Conservation (phyloP, 2,329 filamentous ascomycete genomes). For the Ophiostoma quercus region DNA sequence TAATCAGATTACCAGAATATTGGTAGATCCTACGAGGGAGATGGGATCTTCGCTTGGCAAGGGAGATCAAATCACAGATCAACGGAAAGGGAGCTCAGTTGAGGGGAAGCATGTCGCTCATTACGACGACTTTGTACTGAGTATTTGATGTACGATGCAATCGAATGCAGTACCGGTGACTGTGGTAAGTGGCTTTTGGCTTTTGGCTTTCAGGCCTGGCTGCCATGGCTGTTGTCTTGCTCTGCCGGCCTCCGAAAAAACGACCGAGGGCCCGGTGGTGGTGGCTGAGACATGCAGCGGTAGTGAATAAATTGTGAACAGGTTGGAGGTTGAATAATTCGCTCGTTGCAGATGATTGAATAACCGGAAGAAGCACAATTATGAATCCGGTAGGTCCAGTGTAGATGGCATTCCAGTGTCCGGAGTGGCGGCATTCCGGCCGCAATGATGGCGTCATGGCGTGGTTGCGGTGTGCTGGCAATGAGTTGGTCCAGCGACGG, state of each 20-base stretch:
- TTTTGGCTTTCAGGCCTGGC: background rate
- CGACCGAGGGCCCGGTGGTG: background rate
- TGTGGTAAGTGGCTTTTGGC: background rate
- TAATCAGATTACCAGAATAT: background rate
- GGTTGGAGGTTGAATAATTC: background rate
- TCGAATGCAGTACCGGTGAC: background rate
- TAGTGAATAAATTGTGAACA: background rate
- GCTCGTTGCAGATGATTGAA: background rate
- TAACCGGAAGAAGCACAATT: background rate
- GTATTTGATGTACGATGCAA: too few relatives aligned
- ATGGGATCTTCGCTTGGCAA: conserved; percentile 9
- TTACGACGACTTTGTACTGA: background rate
- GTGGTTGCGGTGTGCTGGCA: background rate
- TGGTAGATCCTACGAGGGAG: background rate
- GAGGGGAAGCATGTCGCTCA: background rate
- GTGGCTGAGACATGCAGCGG: background rate
- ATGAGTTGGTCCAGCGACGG: background rate
- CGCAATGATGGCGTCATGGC: background rate
- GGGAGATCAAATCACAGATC: conserved; percentile 1
- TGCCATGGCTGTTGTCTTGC: background rate
- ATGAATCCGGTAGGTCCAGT: background rate
- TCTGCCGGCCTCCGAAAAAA: background rate
- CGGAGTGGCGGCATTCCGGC: conserved; percentile 5
- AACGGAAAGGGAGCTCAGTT: background rate
- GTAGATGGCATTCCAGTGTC: background rate